phyloP scores from a whole-genome alignment of 2,329 filamentous ascomycete genomes.

The Colletotrichum navitas region DNA sequence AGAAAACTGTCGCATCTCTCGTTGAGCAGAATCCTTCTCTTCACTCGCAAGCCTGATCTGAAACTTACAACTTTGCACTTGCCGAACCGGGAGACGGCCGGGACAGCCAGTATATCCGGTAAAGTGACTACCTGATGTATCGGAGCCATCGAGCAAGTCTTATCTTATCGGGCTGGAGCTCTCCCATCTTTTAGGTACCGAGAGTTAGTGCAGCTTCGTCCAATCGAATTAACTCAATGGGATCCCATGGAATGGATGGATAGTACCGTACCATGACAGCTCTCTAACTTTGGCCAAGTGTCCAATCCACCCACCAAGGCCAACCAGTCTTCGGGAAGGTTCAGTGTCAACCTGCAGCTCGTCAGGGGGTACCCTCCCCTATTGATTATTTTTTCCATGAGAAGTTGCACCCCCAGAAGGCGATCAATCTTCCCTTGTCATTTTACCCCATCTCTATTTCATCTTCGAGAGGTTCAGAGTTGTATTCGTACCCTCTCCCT shows the following conservation, averaged over 20 bases:
- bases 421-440: constrained; percentile 22
- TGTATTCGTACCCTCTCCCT: background rate
- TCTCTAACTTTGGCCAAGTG: constrained; percentile 37
- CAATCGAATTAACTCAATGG: constrained; percentile 12
- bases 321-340: constrained; percentile 33
- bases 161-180: constrained; percentile 41
- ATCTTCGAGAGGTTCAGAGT: constrained; percentile 10
- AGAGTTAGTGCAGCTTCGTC: constrained; percentile 17
- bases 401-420: constrained; percentile 13
- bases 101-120: constrained; percentile 19
- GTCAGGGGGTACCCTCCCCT: constrained; percentile 24
- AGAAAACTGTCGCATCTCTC: background rate
- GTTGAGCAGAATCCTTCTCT: background rate
- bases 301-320: constrained; percentile 21
- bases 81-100: background rate
- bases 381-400: constrained; percentile 9
- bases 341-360: constrained; percentile 25
- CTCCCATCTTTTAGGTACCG: constrained; percentile 3
- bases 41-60: background rate
- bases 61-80: background rate
- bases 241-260: background rate
- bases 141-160: constrained; percentile 7
- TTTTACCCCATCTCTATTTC: constrained; percentile 2
- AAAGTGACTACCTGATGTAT: constrained; percentile 2
- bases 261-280: background rate